phyloP scores from a whole-genome alignment of 768 basidiomycete genomes.

The Calvatia gigantea region DNA sequence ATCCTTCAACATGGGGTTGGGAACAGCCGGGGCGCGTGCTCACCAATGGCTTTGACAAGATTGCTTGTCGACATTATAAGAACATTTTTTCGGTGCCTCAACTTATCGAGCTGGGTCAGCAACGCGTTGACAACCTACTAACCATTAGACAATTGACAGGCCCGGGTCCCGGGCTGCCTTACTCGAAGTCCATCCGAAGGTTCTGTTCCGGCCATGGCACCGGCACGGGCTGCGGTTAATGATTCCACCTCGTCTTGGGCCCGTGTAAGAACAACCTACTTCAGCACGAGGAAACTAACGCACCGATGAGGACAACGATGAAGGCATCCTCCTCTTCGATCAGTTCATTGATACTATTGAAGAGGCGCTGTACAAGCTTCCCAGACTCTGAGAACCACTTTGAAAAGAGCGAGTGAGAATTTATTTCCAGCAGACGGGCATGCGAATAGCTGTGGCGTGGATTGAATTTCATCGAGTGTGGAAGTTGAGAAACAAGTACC shows the following conservation, averaged over 20 bases:
- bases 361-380: slow-evolving; percentile 93
- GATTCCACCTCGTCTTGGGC: slow-evolving; percentile 95
- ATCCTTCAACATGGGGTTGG: neutral
- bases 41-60: slow-evolving; percentile 90
- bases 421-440: slow-evolving; percentile 91
- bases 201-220: slow-evolving; percentile 93
- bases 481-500: slow-evolving; percentile 40
- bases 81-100: slow-evolving; percentile 91
- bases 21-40: neutral
- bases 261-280: neutral
- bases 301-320: slow-evolving; percentile 92
- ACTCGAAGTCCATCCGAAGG: slow-evolving; percentile 93
- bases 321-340: slow-evolving; percentile 91
- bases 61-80: slow-evolving; percentile 97
- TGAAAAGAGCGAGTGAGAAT: slow-evolving; percentile 96
- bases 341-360: slow-evolving; percentile 84
- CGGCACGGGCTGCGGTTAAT: slow-evolving; percentile 89
- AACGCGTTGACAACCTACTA: slow-evolving; percentile 93
- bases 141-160: slow-evolving; percentile 14
- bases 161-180: neutral
- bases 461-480: neutral
- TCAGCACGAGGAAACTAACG: slow-evolving; percentile 4
- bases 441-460: slow-evolving; percentile 63
- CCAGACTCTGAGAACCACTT: slow-evolving; percentile 99
- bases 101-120: slow-evolving; percentile 93